Conservation (phyloP, 2,329 filamentous ascomycete species). For the Aaosphaeria pasadenensis region DNA sequence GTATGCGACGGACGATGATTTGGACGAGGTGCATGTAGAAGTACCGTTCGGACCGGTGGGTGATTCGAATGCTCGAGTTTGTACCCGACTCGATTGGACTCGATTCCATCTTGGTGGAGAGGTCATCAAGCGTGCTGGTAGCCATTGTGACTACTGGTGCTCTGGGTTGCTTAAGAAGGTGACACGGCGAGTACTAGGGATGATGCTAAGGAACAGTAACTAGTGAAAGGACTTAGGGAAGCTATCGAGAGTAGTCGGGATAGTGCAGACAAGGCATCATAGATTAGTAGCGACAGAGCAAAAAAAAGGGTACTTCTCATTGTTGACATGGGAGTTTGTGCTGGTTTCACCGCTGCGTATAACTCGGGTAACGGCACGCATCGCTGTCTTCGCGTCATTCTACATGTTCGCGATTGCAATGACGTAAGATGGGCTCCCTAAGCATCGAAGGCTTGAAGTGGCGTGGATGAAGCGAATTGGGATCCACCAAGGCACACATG, state of each 20-base stretch:
- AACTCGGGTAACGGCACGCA: background rate
- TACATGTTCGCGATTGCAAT: background rate
- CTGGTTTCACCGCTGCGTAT: background rate
- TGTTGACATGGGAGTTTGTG: too few relatives aligned
- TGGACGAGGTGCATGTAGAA: slow-evolving; percentile 39
- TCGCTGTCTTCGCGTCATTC: slow-evolving; percentile 1
- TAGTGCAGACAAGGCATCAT: too few relatives aligned
- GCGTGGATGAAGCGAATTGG: background rate
- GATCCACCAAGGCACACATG: too few relatives aligned
- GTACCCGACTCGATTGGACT: background rate
- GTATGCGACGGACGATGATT: slow-evolving; percentile 36
- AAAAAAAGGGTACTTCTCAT: too few relatives aligned
- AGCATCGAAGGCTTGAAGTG: background rate
- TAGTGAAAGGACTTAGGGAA: background rate
- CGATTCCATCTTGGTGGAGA: slow-evolving; percentile 6
- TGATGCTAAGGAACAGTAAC: background rate
- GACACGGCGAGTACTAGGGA: background rate
- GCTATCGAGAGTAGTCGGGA: background rate
- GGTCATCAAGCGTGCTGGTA: background rate
- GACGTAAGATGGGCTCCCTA: background rate
- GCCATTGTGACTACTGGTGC: too few relatives aligned
- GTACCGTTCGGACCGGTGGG: slow-evolving; percentile 38
- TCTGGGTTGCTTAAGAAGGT: background rate
- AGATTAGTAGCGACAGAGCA: too few relatives aligned
- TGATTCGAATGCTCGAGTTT: slow-evolving; percentile 27